Evolutionary conservation across 257 asterid genomes (phyloP), one percentile per base, ranked within the genome.

Genomic region (Echites panduratus): DNA sequence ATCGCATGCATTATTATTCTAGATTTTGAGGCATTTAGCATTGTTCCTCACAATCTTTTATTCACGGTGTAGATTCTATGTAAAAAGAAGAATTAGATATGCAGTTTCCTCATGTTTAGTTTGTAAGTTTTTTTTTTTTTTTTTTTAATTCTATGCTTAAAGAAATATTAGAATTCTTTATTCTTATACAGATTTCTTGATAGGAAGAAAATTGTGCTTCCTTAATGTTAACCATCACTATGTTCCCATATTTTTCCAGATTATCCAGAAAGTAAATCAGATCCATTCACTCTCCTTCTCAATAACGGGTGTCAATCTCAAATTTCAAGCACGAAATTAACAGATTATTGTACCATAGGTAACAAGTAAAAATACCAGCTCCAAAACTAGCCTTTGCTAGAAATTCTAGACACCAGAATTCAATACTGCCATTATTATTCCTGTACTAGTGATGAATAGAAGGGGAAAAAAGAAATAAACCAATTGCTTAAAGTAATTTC

Each of bases 401-500:
- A 74, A 59, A 52, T 75, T 41, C 54, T 38, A 38, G 45, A 45
- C 14, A 19, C 20, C 73, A 73, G 62, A 76, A 62, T 63, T 66
- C 50, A 75, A 68, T 71, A 52, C 81, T 41, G 45, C 9, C 9
- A 66, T 2, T 13, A 65, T 88, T 83, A 84, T 84, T 82, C 75
- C 68, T 52, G 54, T 66, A 32, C 58, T 61, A 27, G 45, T 29
- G 20, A 41, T 35, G 64, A 26, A 54, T 72, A 44, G 53, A 22
- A 35, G 65, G 3, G 38, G 3, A 32, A 35, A 65, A 64, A 50
- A 22, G 73, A 50, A 57, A 20, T 57, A 77, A 52, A 53, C 50
- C 54, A 41, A 50, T 63, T 35, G 63, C n/a, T 53, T 56, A 24
- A 10, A 58, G 17, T 26, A 56, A 2, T 11, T 56, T 32, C 45